Evolutionary conservation across 75 land plant genomes (phyloP).

Genomic region (Picea sitchensis): DNA sequence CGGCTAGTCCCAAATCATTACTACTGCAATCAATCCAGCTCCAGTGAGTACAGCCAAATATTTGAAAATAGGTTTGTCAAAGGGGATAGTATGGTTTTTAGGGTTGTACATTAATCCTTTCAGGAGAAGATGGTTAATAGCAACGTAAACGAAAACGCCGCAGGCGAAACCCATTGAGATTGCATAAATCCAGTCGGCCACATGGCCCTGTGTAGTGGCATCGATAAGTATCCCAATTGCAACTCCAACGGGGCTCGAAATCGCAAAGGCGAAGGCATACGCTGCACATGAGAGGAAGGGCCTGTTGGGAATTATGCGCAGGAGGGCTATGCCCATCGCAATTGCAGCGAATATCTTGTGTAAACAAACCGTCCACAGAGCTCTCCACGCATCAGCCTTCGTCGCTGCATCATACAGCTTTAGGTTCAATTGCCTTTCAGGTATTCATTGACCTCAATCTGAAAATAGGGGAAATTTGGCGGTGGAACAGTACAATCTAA

Average conservation of each 20-base stretch:
- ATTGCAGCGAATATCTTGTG: constrained; percentile 89
- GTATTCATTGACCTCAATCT: no score
- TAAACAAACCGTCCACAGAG: constrained; percentile 69
- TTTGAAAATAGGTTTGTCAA: not conserved
- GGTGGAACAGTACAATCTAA: no score
- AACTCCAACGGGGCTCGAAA: constrained; percentile 79
- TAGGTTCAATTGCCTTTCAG: no score
- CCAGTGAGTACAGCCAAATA: not conserved
- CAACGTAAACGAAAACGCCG: constrained; percentile 70
- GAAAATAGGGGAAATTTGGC: no score
- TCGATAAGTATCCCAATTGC: constrained; percentile 79
- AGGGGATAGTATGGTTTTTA: not conserved
- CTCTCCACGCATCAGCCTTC: constrained; percentile 66
- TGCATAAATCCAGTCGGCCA: constrained; percentile 75
- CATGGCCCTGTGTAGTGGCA: constrained; percentile 55
- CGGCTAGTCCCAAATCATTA: not conserved
- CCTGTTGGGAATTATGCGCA: constrained; percentile 64
- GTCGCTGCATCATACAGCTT: constrained; percentile 31
- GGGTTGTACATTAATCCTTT: not conserved
- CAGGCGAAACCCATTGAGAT: constrained; percentile 82
- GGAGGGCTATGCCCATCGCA: constrained; percentile 90
- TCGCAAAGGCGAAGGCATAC: constrained; percentile 88
- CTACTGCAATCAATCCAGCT: constrained; percentile 3
- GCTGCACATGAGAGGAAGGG: constrained; percentile 45
- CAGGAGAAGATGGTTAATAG: not conserved